Evolutionary conservation across 352 stramenopile genomes (phyloP).

Genomic region (Phytophthora aleatoria): DNA sequence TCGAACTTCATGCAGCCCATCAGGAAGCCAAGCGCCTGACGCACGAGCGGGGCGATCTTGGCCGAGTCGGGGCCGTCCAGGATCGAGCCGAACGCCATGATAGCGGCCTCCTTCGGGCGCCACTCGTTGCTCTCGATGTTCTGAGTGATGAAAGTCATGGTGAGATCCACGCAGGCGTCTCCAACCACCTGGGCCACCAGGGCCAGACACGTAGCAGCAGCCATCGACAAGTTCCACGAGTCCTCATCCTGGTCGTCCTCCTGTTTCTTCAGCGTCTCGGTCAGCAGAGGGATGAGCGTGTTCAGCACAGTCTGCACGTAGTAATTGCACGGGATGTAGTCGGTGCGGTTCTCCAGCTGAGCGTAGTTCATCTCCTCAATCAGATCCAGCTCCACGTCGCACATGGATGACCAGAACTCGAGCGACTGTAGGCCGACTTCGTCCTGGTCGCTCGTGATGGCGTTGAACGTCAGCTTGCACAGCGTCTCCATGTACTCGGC

Average conservation of each 20-base stretch:
- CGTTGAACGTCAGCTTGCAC: slow-evolving; percentile 95
- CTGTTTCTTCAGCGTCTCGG: slow-evolving; percentile 94
- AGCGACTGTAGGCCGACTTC: slow-evolving; percentile 95
- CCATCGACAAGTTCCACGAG: slow-evolving; percentile 94
- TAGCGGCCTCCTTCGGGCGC: slow-evolving; percentile 94
- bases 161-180: slow-evolving; percentile 89
- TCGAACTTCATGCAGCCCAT: slow-evolving; percentile 92
- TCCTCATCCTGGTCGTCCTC: slow-evolving; percentile 95
- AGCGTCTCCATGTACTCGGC: slow-evolving; percentile 95
- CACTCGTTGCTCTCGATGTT: slow-evolving; percentile 96
- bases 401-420: slow-evolving; percentile 98
- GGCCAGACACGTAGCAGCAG: slow-evolving; percentile 92
- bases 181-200: slow-evolving; percentile 94
- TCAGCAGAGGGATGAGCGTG: slow-evolving; percentile 92
- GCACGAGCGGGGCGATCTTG: slow-evolving; percentile 92
- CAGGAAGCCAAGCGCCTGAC: slow-evolving; percentile 93
- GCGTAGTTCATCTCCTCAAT: slow-evolving; percentile 92
- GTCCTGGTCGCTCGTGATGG: slow-evolving; percentile 92
- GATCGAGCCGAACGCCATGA: slow-evolving; percentile 97
- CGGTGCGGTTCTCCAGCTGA: slow-evolving; percentile 52
- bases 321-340: slow-evolving; percentile 77
- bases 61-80: slow-evolving; percentile 92
- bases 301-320: slow-evolving; percentile 90
- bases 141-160: slow-evolving; percentile 95
- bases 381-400: slow-evolving; percentile 95